Evolutionary conservation across 1,284 basidiomycete species (phyloP), one percentile per base, ranked within the genome.

Genomic region (Pseudozyma tsukubaensis): DNA sequence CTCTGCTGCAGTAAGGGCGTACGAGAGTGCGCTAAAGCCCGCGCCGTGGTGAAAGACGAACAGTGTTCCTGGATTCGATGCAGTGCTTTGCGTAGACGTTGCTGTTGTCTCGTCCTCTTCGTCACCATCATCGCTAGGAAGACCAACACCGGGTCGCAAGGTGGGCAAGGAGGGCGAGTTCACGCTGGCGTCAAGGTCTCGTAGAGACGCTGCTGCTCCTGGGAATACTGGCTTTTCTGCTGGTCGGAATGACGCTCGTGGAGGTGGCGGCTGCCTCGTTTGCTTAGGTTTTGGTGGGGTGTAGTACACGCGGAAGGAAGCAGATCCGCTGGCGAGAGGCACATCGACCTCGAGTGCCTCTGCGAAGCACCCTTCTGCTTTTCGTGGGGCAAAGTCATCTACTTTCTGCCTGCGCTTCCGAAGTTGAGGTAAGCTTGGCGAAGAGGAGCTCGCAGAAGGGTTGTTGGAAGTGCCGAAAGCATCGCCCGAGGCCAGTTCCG

Each of bases 11-110:
- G 95, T 88, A 76, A 90, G 90, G 0, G 97, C 95, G 84, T 94
- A 99, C 68, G 90, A 93, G 67, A 97, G 87, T 0, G 90, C 95
- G 0, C 91, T 91, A 80, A 93, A 94, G 2, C 97, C 96, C 1
- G 93, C 96, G 0, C 97, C 96, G 78, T 99, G 96, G 81, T 97
- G 94, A 84, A 93, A 93, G 2, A 98, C 88, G 80, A 98, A 89
- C 3, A 96, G 89, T 0, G 91, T 90, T 9, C 86, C 87, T 3
- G 86, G 85, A n/a, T 87, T 57, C 32, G 69, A 68, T 59, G 50
- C 16, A 24, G 47, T 18, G 9, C 40, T 39, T 18, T 51, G 53
- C 14, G 48, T 4, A 0, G 52, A 29, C 34, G 37, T 4, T 18
- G n/a, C 43, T 1, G 43, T 63, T 18, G 62, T 88, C 40, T 87